phyloP scores from a whole-genome alignment of 352 stramenopile species.

The Aphanomyces cochlioides region DNA sequence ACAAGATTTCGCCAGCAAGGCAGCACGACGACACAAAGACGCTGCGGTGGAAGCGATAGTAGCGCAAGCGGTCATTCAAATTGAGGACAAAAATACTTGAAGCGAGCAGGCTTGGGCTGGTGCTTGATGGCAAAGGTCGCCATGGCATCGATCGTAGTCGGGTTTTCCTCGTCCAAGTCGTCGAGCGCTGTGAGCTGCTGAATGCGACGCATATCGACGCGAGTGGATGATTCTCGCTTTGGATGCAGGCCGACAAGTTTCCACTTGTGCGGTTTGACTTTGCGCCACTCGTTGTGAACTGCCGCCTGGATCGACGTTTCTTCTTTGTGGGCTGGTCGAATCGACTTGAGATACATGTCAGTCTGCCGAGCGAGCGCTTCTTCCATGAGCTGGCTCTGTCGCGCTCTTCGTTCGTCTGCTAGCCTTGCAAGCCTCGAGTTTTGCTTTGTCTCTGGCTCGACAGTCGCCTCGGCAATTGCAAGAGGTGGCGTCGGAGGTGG shows the following conservation, averaged over 20 bases:
- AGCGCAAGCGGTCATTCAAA: background rate
- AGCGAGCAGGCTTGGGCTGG: background rate
- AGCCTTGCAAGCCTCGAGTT: background rate
- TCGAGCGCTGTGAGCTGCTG: conserved; percentile 8
- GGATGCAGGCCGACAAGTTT: background rate
- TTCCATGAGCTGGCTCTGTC: background rate
- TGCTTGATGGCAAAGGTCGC: background rate
- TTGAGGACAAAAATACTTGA: conserved; percentile 22
- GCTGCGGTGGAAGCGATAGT: background rate
- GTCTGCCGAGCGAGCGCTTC: conserved; percentile 6
- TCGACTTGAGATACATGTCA: background rate
- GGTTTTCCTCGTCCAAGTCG: background rate
- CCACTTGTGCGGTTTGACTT: conserved; percentile 15
- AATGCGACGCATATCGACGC: conserved; percentile 16
- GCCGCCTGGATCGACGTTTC: background rate
- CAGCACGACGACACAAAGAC: too few relatives aligned
- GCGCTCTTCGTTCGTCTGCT: background rate
- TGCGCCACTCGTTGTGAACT: conserved; percentile 25
- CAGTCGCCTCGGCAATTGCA: background rate
- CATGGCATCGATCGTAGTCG: background rate
- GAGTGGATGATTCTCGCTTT: conserved; percentile 2
- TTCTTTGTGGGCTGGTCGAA: background rate
- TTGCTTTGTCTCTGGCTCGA: background rate
- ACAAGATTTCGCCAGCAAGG: too few relatives aligned
- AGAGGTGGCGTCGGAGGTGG: background rate